phyloP scores from a whole-genome alignment of 2,329 filamentous ascomycete genomes.

The Zalaria obscura region DNA sequence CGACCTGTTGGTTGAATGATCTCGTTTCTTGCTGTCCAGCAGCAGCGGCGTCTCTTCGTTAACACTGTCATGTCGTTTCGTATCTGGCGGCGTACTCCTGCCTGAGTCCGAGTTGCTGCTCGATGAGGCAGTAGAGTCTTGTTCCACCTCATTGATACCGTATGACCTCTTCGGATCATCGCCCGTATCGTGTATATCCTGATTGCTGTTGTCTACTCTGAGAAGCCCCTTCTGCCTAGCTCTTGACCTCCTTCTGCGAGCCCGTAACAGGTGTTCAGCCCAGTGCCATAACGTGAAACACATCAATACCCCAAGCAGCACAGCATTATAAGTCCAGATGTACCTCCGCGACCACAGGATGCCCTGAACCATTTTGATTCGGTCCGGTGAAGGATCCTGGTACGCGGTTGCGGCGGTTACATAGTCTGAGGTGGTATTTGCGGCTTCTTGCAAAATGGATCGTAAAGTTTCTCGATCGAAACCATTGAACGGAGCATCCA shows the following conservation, averaged over 20 bases:
- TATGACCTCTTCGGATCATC: background rate
- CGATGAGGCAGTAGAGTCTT: background rate
- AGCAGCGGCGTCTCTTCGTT: conserved; percentile 21
- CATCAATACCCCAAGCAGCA: conserved; percentile 21
- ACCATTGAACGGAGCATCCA: too few relatives aligned
- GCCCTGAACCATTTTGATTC: conserved; percentile 15
- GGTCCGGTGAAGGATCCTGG: too few relatives aligned
- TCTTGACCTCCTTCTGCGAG: conserved; percentile 5
- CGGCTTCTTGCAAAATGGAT: too few relatives aligned
- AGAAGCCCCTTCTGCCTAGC: conserved; percentile 1
- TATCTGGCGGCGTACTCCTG: conserved; percentile 5
- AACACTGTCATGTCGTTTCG: conserved; percentile 1
- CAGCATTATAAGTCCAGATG: conserved; percentile 25
- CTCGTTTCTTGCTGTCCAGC: conserved; percentile 2
- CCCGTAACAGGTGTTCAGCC: conserved; percentile 14
- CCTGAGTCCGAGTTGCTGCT: conserved; percentile 1
- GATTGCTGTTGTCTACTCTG: conserved; percentile 1
- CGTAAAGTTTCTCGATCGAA: too few relatives aligned
- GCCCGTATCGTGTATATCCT: background rate
- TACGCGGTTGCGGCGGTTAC: too few relatives aligned
- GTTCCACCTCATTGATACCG: conserved; percentile 1
- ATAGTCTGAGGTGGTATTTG: too few relatives aligned
- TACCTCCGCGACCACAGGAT: conserved; percentile 24
- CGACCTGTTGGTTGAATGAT: background rate
- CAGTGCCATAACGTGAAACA: conserved; percentile 24